Conservation (phyloP, 1,284 basidiomycete genomes). For the Sporisorium iseilematis-ciliati region DNA sequence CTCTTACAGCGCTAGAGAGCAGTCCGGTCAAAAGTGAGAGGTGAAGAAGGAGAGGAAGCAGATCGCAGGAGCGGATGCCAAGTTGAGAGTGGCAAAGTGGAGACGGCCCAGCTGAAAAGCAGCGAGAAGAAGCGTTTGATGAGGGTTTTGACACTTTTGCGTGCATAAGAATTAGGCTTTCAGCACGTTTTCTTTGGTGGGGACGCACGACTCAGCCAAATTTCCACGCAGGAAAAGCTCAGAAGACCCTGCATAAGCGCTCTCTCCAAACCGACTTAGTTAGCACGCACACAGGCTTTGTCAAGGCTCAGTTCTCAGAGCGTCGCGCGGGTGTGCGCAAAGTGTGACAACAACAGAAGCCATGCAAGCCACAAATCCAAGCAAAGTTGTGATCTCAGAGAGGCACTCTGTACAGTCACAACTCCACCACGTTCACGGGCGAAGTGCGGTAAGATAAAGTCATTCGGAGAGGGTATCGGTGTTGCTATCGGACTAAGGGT, state of each 20-base stretch:
- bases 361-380: conserved; percentile 8
- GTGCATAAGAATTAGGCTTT: no score
- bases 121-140: conserved; percentile 3
- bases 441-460: not conserved
- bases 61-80: not conserved
- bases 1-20: not conserved
- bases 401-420: not conserved
- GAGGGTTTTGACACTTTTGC: conserved; percentile 25
- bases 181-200: no score
- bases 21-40: not conserved
- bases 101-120: not conserved
- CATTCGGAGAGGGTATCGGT: conserved; percentile 9
- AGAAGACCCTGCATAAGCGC: conserved; percentile 17
- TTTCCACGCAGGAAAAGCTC: no score
- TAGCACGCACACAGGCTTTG: no score
- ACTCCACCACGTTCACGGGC: not conserved
- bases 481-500: not conserved
- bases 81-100: conserved; percentile 13
- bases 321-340: not conserved
- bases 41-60: not conserved
- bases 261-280: not conserved
- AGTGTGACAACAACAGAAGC: not conserved
- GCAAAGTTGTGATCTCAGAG: conserved; percentile 8
- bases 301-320: not conserved
- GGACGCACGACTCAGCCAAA: no score